phyloP scores from a whole-genome alignment of 2,329 filamentous ascomycete genomes.

The Epicoccum sorghinum region DNA sequence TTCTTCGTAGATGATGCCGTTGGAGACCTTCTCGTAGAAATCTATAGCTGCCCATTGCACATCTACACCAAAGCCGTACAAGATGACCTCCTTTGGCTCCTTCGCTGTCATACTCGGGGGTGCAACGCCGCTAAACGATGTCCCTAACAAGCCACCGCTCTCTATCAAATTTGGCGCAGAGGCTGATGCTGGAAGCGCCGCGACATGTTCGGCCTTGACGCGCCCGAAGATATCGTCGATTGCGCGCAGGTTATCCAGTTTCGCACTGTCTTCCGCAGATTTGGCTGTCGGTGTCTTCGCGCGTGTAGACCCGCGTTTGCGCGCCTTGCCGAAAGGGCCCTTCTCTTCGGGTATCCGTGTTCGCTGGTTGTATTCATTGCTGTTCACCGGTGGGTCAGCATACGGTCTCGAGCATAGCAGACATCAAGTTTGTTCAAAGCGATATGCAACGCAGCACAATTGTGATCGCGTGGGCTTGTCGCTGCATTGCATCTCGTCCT shows the following conservation, averaged over 20 bases:
- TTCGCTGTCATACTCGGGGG: conserved; percentile 51
- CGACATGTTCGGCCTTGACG: conserved; percentile 34
- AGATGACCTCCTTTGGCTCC: conserved; percentile 77
- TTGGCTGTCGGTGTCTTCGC: conserved; percentile 64
- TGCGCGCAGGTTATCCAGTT: conserved; percentile 51
- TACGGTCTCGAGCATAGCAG: background rate
- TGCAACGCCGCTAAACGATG: conserved; percentile 37
- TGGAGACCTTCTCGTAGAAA: conserved; percentile 83
- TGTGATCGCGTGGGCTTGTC: background rate
- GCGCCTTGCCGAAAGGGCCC: conserved; percentile 65
- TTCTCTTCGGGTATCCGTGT: conserved; percentile 62
- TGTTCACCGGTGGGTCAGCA: conserved; percentile 10
- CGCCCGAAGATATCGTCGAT: conserved; percentile 56
- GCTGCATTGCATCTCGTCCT: background rate
- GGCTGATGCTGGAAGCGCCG: conserved; percentile 36
- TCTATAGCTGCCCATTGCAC: conserved; percentile 82
- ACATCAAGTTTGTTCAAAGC: background rate
- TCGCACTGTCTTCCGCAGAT: conserved; percentile 60
- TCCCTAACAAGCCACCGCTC: conserved; percentile 29
- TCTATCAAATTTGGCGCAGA: conserved; percentile 43
- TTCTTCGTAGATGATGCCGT: conserved; percentile 85
- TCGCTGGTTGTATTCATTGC: conserved; percentile 54
- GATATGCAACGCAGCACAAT: background rate
- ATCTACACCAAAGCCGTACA: conserved; percentile 79
- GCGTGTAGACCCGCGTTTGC: conserved; percentile 54